Evolutionary conservation across 2,329 filamentous ascomycete species (phyloP).

Genomic region (Cercospora brassicicola): DNA sequence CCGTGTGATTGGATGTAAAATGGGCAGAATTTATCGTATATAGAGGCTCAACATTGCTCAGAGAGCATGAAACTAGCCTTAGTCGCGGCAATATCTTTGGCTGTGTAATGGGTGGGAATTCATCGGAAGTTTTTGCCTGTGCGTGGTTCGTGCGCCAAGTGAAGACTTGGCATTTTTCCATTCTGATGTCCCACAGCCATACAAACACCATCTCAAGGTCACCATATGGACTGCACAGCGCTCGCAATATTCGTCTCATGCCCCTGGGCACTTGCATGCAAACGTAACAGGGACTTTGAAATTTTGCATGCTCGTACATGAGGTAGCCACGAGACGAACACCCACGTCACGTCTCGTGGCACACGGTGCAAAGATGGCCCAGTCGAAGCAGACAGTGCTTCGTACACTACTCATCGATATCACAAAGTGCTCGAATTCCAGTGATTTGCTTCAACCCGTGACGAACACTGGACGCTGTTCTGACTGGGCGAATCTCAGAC

Average conservation of each 20-base stretch:
- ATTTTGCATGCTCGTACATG: no score
- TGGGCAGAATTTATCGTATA: neutral
- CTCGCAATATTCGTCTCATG: no score
- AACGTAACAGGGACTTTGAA: no score
- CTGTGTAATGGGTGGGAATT: neutral
- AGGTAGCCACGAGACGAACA: neutral
- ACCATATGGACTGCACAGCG: no score
- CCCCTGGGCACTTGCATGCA: no score
- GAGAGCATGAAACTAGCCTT: neutral
- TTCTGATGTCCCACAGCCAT: no score
- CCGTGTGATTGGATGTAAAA: neutral
- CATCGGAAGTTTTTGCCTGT: neutral
- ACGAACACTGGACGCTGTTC: no score
- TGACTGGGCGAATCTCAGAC: no score
- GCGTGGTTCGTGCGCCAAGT: neutral
- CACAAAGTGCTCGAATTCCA: no score
- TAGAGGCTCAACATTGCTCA: neutral
- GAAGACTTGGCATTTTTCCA: neutral
- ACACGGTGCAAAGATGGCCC: neutral
- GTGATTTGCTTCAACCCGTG: no score
- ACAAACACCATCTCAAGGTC: no score
- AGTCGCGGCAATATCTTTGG: neutral
- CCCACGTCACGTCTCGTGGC: neutral
- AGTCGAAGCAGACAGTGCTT: neutral
- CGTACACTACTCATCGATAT: no score